These are phyloP conservation scores for Castanea crenata DNA, from an alignment of 306 rosid genomes.

Conservation along the genomic window DNA sequence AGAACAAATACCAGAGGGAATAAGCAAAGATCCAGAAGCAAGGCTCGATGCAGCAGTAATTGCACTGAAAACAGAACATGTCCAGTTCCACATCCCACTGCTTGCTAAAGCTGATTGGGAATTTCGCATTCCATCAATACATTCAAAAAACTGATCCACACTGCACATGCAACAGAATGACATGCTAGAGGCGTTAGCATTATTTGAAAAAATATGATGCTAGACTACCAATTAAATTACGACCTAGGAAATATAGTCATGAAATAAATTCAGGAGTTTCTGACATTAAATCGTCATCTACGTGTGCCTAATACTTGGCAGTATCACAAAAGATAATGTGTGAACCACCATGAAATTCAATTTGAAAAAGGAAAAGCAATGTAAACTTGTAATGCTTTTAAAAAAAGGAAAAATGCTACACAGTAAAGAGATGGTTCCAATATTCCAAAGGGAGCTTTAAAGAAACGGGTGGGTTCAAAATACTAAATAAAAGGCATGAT, in stretches of 20 bases:
- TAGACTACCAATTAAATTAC: not conserved
- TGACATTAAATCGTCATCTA: not conserved
- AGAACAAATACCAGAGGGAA: conserved; percentile 64
- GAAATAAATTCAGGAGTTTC: not conserved
- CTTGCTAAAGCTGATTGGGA: conserved; percentile 81
- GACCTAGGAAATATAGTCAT: not conserved
- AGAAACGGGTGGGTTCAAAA: not conserved
- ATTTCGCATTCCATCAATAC: conserved; percentile 93
- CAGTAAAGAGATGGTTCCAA: not conserved
- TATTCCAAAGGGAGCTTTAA: no score
- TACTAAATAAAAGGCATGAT: not conserved
- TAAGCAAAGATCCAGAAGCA: conserved; percentile 87
- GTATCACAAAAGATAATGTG: not conserved
- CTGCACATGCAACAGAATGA: conserved; percentile 50
- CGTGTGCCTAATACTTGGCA: not conserved
- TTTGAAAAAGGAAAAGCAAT: not conserved
- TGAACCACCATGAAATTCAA: not conserved
- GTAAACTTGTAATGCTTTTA: not conserved
- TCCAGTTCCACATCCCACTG: conserved; percentile 98
- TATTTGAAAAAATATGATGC: conserved; percentile 5
- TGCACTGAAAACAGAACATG: conserved; percentile 87
- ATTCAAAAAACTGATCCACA: conserved; percentile 96
- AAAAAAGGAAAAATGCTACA: not conserved
- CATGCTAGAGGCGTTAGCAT: conserved; percentile 17
- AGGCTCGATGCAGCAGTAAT: conserved; percentile 95